Conservation (phyloP, 2,329 filamentous ascomycete genomes). For the Claviceps africana region DNA sequence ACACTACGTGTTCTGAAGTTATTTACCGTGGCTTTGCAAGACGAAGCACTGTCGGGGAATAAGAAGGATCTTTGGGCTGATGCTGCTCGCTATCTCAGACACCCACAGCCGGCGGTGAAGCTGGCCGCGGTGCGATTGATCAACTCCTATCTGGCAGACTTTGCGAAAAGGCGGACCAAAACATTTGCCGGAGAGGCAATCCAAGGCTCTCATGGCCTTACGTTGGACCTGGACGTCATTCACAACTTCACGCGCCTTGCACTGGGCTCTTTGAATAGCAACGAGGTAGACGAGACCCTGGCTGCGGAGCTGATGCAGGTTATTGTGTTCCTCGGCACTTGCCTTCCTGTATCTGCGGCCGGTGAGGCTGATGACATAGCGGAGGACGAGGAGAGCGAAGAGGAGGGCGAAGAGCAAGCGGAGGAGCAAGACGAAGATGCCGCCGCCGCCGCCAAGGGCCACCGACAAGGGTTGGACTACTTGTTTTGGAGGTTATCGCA, state of each 20-base stretch:
- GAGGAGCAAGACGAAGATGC: conserved; percentile 27
- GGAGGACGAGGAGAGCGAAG: conserved; percentile 20
- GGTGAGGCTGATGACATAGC: conserved; percentile 26
- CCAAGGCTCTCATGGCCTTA: conserved; percentile 55
- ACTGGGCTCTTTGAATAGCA: conserved; percentile 43
- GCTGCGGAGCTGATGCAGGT: conserved; percentile 69
- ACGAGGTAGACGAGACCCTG: conserved; percentile 56
- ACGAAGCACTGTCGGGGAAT: conserved; percentile 44
- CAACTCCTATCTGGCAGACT: conserved; percentile 65
- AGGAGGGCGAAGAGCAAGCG: conserved; percentile 22
- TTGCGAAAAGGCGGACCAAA: conserved; percentile 48
- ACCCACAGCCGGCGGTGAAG: conserved; percentile 61
- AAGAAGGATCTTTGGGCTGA: conserved; percentile 56
- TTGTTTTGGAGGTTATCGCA: conserved; percentile 66
- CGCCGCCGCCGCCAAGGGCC: conserved; percentile 11
- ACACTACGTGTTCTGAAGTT: conserved; percentile 56
- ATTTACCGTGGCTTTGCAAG: conserved; percentile 52
- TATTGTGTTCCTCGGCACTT: conserved; percentile 62
- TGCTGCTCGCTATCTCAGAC: conserved; percentile 55
- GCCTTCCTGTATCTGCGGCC: conserved; percentile 27
- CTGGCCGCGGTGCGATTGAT: conserved; percentile 61
- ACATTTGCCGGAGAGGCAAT: conserved; percentile 40
- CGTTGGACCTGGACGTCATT: conserved; percentile 51
- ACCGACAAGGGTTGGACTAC: conserved; percentile 43
- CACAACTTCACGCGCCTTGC: conserved; percentile 38